These are phyloP conservation scores for Aspergillus sclerotialis DNA, from an alignment of 2,329 filamentous ascomycete species.

Conservation along the genomic window DNA sequence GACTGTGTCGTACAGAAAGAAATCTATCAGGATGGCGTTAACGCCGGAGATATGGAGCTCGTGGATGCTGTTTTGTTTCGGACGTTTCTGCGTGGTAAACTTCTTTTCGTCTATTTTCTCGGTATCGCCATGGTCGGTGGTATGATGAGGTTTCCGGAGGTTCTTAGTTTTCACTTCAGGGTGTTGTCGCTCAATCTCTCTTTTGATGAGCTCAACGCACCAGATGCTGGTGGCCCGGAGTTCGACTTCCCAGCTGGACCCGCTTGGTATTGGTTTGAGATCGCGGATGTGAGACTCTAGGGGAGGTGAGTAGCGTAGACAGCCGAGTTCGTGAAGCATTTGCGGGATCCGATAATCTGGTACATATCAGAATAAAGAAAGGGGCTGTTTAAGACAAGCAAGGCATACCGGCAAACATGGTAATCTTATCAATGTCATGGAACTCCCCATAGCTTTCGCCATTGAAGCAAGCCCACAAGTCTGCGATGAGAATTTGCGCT, in stretches of 20 bases:
- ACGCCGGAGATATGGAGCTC: constrained; percentile 30
- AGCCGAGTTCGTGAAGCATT: constrained; percentile 76
- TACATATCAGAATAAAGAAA: not conserved
- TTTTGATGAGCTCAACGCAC: constrained; percentile 82
- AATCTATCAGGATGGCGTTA: constrained; percentile 93
- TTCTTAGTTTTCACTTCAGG: constrained; percentile 52
- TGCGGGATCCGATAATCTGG: constrained; percentile 91
- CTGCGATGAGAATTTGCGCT: constrained; percentile 91
- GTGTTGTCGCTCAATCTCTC: constrained; percentile 69
- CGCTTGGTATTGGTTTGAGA: constrained; percentile 60
- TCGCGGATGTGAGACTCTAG: constrained; percentile 64
- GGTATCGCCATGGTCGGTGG: constrained; percentile 5
- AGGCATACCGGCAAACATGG: constrained; percentile 77
- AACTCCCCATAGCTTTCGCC: constrained; percentile 74
- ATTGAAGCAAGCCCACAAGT: constrained; percentile 93
- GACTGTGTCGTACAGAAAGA: constrained; percentile 91
- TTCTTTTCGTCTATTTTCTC: constrained; percentile 8
- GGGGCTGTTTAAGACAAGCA: no score
- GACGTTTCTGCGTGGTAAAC: constrained; percentile 11
- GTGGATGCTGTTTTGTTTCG: constrained; percentile 10
- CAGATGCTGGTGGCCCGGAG: constrained; percentile 90
- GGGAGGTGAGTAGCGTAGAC: constrained; percentile 74
- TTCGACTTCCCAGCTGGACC: constrained; percentile 76
- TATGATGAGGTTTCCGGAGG: constrained; percentile 2
- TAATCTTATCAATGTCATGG: constrained; percentile 86